Evolutionary conservation across 2,329 filamentous ascomycete species (phyloP).

Genomic region (Diaporthe sp.): DNA sequence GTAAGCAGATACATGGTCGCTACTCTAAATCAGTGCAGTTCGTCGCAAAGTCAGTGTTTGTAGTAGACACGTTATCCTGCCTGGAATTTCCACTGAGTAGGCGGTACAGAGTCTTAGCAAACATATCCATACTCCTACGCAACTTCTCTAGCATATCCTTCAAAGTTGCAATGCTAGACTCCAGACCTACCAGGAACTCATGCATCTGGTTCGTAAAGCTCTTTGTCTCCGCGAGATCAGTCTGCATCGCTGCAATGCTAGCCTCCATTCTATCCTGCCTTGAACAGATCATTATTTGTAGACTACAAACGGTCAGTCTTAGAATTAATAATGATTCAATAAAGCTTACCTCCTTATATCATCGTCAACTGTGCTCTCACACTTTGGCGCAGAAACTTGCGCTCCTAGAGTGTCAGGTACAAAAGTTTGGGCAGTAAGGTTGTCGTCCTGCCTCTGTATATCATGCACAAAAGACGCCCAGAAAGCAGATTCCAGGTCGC

Average conservation of each 20-base stretch:
- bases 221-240: not conserved
- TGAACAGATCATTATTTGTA: not conserved
- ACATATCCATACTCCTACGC: not conserved
- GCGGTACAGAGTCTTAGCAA: not conserved
- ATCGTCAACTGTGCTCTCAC: not conserved
- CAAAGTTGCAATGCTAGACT: not conserved
- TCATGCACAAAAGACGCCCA: not conserved
- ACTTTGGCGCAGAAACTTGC: not conserved
- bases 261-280: not conserved
- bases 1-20: too few relatives aligned
- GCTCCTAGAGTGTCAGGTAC: not conserved
- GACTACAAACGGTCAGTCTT: not conserved
- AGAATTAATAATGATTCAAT: not conserved
- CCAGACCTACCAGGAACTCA: not conserved
- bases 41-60: not conserved
- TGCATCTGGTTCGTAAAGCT: not conserved
- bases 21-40: not conserved
- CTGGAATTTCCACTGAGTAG: not conserved
- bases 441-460: not conserved
- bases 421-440: not conserved
- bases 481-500: not conserved
- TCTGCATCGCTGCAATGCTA: not conserved
- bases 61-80: not conserved
- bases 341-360: not conserved
- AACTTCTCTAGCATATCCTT: not conserved